Base-by-base conservation (phyloP, 2,329 filamentous ascomycete genomes). In the Talaromyces sp. region DNA sequence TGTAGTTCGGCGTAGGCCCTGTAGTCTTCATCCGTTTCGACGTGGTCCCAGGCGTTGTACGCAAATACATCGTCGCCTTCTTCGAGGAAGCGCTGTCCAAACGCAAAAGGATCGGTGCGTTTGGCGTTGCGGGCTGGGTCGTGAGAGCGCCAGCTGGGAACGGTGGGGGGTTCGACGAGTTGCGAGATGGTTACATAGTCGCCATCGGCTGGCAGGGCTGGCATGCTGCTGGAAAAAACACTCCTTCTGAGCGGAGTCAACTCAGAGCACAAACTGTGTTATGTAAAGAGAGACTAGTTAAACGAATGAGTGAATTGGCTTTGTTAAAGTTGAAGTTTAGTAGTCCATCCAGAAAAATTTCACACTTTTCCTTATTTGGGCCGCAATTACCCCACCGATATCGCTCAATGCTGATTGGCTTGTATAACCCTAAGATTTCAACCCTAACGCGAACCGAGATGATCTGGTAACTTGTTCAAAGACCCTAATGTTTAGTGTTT, bases 21-120 rank as follows among this genome's bases (percentile, higher is more conserved):
- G 84, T 97, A 98, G 47, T 89, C 85, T 71, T 92, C 88, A 80
- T 98, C 94, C 76, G 93, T 93, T 79, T 94, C 90, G 75, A 98
- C 95, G 77, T 99, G 94, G 77, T 99, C 95, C 95, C 95, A 99
- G 43, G 95, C 95, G 78, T 99, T 99, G 86, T 95, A 97, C 77
- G 96, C 90, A 80, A 94, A 99, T 73, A 96, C 91, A 76, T 98
- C 86, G 80, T 97, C 93, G 74, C 88, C 87, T 77, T 94, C 85
- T 72, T 90, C 88, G 61, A 99, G 87, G 73, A 86, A 91, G 66
- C 94, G 91, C 57, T 91, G 95, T 67, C 95, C 95, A 78, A 99
- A 99, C 79, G 96, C 90, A 79, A 98, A 99, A 19, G 95, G 95
- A 74, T 97, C 93, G 74, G 82, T 91, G 72, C 92, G 87, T 82